Conservation (phyloP, 805 yeast genomes). For the Kodamaea kaohsiungensis region DNA sequence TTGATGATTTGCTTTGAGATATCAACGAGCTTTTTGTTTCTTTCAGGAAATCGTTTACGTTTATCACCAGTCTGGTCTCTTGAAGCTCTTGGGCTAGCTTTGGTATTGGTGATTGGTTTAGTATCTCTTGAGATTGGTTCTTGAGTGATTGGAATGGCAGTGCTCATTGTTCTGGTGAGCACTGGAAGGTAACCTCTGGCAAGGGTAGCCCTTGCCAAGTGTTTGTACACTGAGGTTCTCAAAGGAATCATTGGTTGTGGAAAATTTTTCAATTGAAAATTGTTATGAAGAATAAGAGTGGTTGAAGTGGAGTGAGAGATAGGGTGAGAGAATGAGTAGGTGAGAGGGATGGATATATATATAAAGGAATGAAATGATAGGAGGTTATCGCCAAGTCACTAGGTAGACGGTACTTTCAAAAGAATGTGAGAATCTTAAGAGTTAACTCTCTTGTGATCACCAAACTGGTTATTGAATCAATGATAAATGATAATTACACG, state of each 20-base stretch:
- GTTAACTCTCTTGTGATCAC: no score
- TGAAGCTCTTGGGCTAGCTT: no score
- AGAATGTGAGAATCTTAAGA: no score
- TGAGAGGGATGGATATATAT: no score
- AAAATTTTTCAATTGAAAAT: conserved; percentile 1
- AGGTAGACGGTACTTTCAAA: no score
- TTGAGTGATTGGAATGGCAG: not conserved
- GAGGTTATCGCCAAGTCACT: no score
- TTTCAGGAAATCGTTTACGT: not conserved
- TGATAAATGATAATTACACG: no score
- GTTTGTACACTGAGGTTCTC: conserved; percentile 15
- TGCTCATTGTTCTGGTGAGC: conserved; percentile 5
- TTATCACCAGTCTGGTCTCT: not conserved
- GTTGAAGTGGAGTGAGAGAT: not conserved
- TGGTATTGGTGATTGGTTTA: not conserved
- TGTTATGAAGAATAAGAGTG: not conserved
- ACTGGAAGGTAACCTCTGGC: conserved; percentile 4
- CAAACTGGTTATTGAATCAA: no score
- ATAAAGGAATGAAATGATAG: no score
- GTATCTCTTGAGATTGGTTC: not conserved
- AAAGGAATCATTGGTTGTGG: conserved; percentile 14
- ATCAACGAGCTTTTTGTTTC: conserved; percentile 33
- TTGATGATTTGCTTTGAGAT: conserved; percentile 32
- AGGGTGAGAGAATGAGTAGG: not conserved
- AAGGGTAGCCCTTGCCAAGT: conserved; percentile 12